These are phyloP conservation scores for Phaeophleospora eucalypticola DNA, from an alignment of 2,329 filamentous ascomycete species.

Conservation along the genomic window DNA sequence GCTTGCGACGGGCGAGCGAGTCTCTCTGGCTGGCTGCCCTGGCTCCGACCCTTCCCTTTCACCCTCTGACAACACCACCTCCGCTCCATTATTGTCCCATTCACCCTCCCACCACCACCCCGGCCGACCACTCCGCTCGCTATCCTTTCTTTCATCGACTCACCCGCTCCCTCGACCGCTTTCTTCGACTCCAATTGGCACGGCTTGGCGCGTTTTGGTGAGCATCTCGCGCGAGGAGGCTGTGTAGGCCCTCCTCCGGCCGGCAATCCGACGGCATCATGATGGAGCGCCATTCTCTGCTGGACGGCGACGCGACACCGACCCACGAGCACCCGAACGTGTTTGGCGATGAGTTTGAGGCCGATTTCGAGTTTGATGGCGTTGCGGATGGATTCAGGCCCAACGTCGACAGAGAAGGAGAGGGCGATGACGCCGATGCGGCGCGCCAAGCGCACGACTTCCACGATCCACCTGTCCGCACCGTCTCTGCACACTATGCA, in stretches of 20 bases:
- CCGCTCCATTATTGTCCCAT: not conserved
- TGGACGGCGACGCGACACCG: slow-evolving; percentile 28
- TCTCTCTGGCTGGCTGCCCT: no score
- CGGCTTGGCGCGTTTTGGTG: slow-evolving; percentile 1
- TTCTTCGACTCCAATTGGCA: not conserved
- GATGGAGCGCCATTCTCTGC: slow-evolving; percentile 26
- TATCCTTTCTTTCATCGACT: not conserved
- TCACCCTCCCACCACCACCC: not conserved
- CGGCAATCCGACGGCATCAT: slow-evolving; percentile 12
- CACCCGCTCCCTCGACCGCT: not conserved
- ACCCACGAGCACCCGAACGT: slow-evolving; percentile 39
- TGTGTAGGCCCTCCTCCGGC: slow-evolving; percentile 17
- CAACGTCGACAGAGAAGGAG: slow-evolving; percentile 26
- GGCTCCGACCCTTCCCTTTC: not conserved
- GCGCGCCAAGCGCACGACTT: slow-evolving; percentile 21
- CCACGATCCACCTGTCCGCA: slow-evolving; percentile 29
- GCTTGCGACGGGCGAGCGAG: no score
- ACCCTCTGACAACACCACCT: slow-evolving; percentile 1
- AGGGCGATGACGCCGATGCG: slow-evolving; percentile 9
- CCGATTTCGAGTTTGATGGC: slow-evolving; percentile 39
- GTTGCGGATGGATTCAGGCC: slow-evolving; percentile 47
- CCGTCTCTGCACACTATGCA: slow-evolving; percentile 30
- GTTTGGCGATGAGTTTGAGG: slow-evolving; percentile 48
- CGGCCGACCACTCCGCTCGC: slow-evolving; percentile 1
- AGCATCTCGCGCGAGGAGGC: slow-evolving; percentile 20